Base-by-base conservation (phyloP, 2,329 filamentous ascomycete species). In the Fusarium palustre region DNA sequence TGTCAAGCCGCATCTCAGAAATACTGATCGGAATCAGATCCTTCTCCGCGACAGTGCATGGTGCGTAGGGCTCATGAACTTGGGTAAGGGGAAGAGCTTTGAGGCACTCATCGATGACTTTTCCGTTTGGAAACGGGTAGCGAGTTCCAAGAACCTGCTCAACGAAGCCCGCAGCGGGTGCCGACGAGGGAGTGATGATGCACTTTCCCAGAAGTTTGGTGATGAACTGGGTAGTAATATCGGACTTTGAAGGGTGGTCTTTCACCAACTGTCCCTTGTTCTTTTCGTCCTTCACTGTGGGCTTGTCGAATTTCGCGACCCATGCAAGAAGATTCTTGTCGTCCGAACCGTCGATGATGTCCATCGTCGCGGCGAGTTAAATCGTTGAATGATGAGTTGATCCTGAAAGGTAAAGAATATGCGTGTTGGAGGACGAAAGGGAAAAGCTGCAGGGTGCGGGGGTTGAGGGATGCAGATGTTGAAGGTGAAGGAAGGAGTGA, bases 261-360 rank as follows among this genome's bases (percentile, higher is more conserved):
- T 36, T 36, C 3, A 63, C 56, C n/a, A 41, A n/a, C 30, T 67
- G 25, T 2, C 66, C 61, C 31, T 69, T 63, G 16, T 48, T 47
- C 10, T 3, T 1, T 20, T 13, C 12, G 7, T 36, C 45, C 11
- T 56, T 12, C 3, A 25, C 25, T 2, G 11, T n/a, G 3, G 15
- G 16, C 11, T 22, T 10, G 30, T 62, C 18, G 10, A 62, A 13
- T 5, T 11, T 3, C 12, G 49, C 42, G 20, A 63, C 5, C 10
- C 34, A 15, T 16, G 6, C 5, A 4, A 34, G 2, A 3, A 53
- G 7, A 7, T 13, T 30, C 2, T 12, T 2, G 1, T 50, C 33
- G 1, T 42, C 9, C 2, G 56, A 50, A 2, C 16, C 33, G 3
- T 50, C 34, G n/a, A 39, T n/a, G 45, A 42, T 30, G 9, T 69